Evolutionary conservation across 768 basidiomycete genomes (phyloP), one percentile per base, ranked within the genome.

Genomic region (Amanita polypyramis): DNA sequence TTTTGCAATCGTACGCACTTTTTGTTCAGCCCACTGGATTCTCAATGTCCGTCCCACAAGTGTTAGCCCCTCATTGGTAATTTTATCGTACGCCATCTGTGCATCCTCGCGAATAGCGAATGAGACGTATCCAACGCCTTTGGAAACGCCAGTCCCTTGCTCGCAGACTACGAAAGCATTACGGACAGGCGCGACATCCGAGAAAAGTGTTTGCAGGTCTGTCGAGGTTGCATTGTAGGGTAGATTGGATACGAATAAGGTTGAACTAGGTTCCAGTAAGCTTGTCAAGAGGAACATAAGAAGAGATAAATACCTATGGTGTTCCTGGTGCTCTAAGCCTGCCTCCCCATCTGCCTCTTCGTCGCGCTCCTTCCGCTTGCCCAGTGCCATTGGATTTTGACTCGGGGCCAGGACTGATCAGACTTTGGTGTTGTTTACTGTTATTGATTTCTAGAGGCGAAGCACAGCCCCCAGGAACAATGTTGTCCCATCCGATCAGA

Each of bases 61-160:
- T 7, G 62, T 63, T 34, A 95, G 73, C 0, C 80, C 80, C 36
- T 85, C 76, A 50, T 76, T 70, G 29, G 75, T 68, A 43, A 88
- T 73, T 37, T 77, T 75, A 43, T 79, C 74, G 47, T 82, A 78
- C 2, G 84, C 84, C 30, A 71, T 61, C 57, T 89, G 76, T 5
- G 93, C 95, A 64, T 98, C 96, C 57, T 96, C 89, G 48, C 75
- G 79, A 48, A 91, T 72, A 0, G 92, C 80, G 64, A 95, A 98
- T 0, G 90, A 84, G 52, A 97, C 90, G 60, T 96, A 98, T 51
- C 96, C 96, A 17, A 98, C 93, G 53, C 95, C 95, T 61, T 97
- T 96, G 1, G 91, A 93, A 4, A 77, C 67, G 14, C 80, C 79
- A 1, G 79, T 76, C 29, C 75, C 83, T 6, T 76, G 80, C 47